Evolutionary conservation across 345 rosid genomes (phyloP).

Genomic region (Clausena lansium): DNA sequence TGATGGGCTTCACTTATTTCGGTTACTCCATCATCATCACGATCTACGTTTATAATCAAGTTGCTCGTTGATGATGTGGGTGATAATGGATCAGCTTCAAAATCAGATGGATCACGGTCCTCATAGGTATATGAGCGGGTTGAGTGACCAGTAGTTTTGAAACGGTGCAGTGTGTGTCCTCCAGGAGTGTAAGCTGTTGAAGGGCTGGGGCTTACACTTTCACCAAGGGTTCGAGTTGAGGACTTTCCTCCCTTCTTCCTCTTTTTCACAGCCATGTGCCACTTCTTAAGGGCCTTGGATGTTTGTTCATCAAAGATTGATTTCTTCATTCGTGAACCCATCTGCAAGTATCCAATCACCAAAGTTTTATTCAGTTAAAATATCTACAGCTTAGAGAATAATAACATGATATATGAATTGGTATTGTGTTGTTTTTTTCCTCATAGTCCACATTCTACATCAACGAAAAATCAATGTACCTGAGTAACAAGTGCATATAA

Average conservation of each 20-base stretch:
- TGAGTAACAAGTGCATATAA: conserved; percentile 90
- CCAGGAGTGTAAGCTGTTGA: conserved; percentile 35
- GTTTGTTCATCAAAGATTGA: conserved; percentile 94
- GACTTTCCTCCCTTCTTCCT: conserved; percentile 51
- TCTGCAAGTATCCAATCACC: conserved; percentile 36
- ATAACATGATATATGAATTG: not conserved
- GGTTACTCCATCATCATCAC: conserved; percentile 19
- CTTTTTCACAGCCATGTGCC: conserved; percentile 82
- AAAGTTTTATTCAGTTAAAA: not conserved
- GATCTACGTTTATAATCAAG: conserved; percentile 39
- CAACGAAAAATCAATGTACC: conserved; percentile 35
- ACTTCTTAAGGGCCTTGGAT: conserved; percentile 82
- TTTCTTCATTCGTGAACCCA: conserved; percentile 90
- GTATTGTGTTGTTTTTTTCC: not conserved
- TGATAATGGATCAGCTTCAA: conserved; percentile 58
- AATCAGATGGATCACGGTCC: conserved; percentile 54
- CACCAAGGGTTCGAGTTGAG: conserved; percentile 44
- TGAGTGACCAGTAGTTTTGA: conserved; percentile 81
- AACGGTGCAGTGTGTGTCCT: conserved; percentile 52
- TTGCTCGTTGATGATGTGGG: conserved; percentile 33
- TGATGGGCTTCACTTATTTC: conserved; percentile 33
- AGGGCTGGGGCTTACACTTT: conserved; percentile 40
- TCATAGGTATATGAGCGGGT: conserved; percentile 38
- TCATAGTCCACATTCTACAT: not conserved
- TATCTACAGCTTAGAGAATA: not conserved